Evolutionary conservation across 2,329 filamentous ascomycete genomes (phyloP).

Genomic region (Penicillium brasilianum): DNA sequence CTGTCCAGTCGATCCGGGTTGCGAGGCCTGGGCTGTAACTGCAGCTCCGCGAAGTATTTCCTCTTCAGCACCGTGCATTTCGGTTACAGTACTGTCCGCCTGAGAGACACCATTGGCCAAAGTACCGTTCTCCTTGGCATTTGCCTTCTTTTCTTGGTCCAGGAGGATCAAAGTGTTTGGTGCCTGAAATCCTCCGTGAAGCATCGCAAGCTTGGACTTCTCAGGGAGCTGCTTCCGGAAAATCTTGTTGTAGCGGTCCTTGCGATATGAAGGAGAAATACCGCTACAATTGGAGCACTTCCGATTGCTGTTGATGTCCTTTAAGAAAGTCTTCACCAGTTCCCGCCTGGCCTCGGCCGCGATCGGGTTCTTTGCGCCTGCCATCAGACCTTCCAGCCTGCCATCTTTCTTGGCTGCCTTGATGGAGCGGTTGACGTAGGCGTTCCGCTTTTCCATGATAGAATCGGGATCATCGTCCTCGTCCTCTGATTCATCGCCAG

Average conservation of each 20-base stretch:
- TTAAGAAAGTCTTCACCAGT: slow-evolving; percentile 81
- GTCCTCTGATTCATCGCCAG: slow-evolving; percentile 67
- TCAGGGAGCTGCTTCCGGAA: slow-evolving; percentile 79
- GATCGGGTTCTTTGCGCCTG: slow-evolving; percentile 77
- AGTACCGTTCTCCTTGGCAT: slow-evolving; percentile 39
- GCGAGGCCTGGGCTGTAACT: slow-evolving; percentile 32
- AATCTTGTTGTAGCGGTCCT: slow-evolving; percentile 90
- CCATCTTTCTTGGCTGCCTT: slow-evolving; percentile 60
- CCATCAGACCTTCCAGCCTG: slow-evolving; percentile 48
- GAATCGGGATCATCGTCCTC: slow-evolving; percentile 62
- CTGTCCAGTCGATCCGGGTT: slow-evolving; percentile 56
- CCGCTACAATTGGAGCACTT: slow-evolving; percentile 71
- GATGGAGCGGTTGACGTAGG: slow-evolving; percentile 76
- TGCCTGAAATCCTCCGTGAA: slow-evolving; percentile 68
- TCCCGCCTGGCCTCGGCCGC: slow-evolving; percentile 75
- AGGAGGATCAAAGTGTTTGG: slow-evolving; percentile 72
- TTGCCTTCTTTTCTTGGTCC: slow-evolving; percentile 51
- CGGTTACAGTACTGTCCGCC: slow-evolving; percentile 51
- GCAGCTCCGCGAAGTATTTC: slow-evolving; percentile 60
- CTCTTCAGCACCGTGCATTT: slow-evolving; percentile 62
- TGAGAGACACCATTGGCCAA: slow-evolving; percentile 7
- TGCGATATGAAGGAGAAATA: slow-evolving; percentile 81
- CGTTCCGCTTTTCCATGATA: slow-evolving; percentile 62
- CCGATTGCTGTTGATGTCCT: slow-evolving; percentile 70
- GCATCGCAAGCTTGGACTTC: slow-evolving; percentile 80